Percentiles rank a stretch among this genome's conserved stretches.
Evolutionary conservation across 306 rosid species (phyloP).

Genomic region (Vigna angularis): DNA sequence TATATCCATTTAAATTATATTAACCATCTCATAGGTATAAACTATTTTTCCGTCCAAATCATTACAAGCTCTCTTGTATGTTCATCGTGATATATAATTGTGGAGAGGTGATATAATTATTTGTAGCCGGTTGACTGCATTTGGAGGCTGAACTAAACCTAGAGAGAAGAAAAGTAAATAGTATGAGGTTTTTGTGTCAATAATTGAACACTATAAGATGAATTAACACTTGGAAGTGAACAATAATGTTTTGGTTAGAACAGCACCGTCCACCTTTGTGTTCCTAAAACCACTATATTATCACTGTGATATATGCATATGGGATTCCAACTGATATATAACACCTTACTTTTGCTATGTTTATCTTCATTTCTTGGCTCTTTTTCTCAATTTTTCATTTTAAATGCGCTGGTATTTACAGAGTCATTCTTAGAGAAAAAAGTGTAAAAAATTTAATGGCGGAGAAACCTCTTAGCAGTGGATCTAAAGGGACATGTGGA

Average conservation of each 20-base stretch:
- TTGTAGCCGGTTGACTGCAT: too few relatives aligned
- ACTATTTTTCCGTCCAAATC: neutral
- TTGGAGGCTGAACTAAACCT: too few relatives aligned
- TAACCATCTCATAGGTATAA: neutral
- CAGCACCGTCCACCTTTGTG: slow-evolving; percentile 21
- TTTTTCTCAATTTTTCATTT: too few relatives aligned
- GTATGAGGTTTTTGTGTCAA: neutral
- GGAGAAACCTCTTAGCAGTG: slow-evolving; percentile 50
- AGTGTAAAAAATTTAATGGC: too few relatives aligned
- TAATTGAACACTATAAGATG: neutral
- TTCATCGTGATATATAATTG: neutral
- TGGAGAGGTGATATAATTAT: too few relatives aligned
- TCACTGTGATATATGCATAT: neutral
- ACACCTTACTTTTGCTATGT: too few relatives aligned
- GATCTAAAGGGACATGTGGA: slow-evolving; percentile 65
- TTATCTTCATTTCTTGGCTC: too few relatives aligned
- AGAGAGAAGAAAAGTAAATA: neutral
- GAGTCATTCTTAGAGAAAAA: too few relatives aligned
- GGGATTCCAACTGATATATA: neutral
- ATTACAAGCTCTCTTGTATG: neutral
- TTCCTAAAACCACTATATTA: neutral
- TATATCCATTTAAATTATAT: neutral
- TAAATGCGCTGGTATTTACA: too few relatives aligned
- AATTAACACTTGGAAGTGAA: neutral
- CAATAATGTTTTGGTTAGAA: neutral